phyloP scores from a whole-genome alignment of 441 rosid species.

The Syzygium malaccense region DNA sequence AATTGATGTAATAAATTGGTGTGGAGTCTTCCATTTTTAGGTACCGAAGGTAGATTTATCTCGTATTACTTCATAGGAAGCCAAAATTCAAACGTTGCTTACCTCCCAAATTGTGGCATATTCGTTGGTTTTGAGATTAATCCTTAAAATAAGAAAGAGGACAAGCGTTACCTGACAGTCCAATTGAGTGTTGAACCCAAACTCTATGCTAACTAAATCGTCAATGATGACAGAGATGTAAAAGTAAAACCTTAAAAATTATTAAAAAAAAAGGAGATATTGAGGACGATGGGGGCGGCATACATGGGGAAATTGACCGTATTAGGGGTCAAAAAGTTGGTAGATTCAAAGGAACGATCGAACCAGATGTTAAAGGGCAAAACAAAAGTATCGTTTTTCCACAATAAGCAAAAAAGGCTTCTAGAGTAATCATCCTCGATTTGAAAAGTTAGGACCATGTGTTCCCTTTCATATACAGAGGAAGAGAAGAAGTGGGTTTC shows the following conservation, averaged over 20 bases:
- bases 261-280: neutral
- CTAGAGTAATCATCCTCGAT: neutral
- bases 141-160: neutral
- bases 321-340: neutral
- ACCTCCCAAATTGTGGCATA: neutral
- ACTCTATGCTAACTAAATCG: neutral
- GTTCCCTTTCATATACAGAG: neutral
- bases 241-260: neutral
- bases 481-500: neutral
- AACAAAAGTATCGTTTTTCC: neutral
- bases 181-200: neutral
- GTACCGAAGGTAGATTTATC: neutral
- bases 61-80: neutral
- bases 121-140: neutral
- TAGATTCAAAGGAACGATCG: neutral
- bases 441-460: neutral
- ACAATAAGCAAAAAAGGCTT: neutral
- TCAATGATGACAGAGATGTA: neutral
- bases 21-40: neutral
- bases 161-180: neutral
- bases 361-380: neutral
- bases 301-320: neutral
- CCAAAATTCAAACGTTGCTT: neutral
- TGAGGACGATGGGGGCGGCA: neutral
- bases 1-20: neutral